Conservation (phyloP, 305 asterid species). For the Solanum hybrid region DNA sequence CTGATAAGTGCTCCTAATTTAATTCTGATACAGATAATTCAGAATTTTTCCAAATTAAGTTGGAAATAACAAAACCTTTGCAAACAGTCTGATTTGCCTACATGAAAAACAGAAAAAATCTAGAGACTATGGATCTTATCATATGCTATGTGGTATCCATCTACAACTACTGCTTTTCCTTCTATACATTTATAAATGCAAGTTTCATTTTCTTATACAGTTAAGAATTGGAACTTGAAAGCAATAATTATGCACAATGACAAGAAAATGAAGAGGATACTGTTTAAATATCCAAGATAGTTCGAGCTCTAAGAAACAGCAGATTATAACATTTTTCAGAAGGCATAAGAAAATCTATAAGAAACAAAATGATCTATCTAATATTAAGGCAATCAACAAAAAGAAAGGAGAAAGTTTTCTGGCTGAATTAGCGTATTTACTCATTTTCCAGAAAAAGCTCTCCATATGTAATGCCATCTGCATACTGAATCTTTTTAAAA, state of each 20-base stretch:
- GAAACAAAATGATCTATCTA: background rate
- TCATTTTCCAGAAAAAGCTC: conserved; percentile 94
- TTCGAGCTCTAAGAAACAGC: background rate
- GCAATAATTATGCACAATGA: background rate
- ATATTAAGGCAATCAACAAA: conserved; percentile 9
- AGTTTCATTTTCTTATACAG: background rate
- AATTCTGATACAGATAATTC: background rate
- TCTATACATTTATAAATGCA: background rate
- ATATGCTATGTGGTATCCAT: background rate
- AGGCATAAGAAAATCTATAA: conserved; percentile 1
- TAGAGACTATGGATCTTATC: background rate
- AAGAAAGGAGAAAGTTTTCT: background rate
- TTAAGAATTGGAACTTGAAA: background rate
- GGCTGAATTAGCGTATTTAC: conserved; percentile 25
- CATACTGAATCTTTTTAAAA: conserved; percentile 91
- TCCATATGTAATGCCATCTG: conserved; percentile 92
- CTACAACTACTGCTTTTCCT: background rate
- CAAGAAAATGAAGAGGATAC: background rate
- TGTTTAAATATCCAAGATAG: background rate
- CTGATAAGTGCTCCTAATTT: background rate
- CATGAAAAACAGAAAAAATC: background rate
- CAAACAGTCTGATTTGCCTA: background rate
- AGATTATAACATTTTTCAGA: background rate
- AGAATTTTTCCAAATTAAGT: background rate
- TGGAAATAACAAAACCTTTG: background rate